These are phyloP conservation scores for Phytophthora hybrid DNA, from an alignment of 352 stramenopile genomes.

Conservation along the genomic window DNA sequence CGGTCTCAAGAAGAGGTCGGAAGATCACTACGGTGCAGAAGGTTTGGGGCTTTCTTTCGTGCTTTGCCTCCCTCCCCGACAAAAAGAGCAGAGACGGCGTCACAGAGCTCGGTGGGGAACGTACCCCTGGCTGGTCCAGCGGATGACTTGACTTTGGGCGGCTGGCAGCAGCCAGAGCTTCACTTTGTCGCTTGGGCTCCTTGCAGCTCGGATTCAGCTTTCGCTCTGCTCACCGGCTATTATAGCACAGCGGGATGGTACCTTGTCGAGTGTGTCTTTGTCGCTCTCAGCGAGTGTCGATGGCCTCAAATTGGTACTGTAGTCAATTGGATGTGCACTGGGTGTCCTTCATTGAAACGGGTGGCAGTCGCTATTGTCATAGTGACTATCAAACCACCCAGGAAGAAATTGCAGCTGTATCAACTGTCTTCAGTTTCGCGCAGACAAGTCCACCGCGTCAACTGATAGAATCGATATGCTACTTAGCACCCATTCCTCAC, in stretches of 20 bases:
- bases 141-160: conserved; percentile 15
- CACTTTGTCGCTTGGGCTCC: not conserved
- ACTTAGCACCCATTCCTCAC: too few species aligned
- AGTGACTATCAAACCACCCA: conserved; percentile 14
- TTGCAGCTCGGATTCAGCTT: not conserved
- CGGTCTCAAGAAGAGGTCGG: conserved; percentile 28
- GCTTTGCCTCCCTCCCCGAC: conserved; percentile 2
- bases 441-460: not conserved
- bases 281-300: conserved; percentile 4
- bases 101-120: conserved; percentile 23
- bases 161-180: not conserved
- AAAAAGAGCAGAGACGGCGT: conserved; percentile 13
- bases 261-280: conserved; percentile 23
- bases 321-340: not conserved
- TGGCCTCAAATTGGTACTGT: conserved; percentile 6
- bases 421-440: conserved; percentile 1
- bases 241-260: not conserved
- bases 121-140: conserved; percentile 3
- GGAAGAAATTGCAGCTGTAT: not conserved
- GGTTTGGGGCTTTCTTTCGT: conserved; percentile 34
- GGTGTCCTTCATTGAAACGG: conserved; percentile 23
- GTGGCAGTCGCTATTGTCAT: conserved; percentile 5
- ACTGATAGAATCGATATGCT: too few species aligned
- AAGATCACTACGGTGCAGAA: conserved; percentile 30
- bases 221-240: conserved; percentile 1